A percentile compares a stretch with the other conserved stretches of the same genome.
These are phyloP conservation scores for Barnettozyma siamensis DNA, from an alignment of 805 yeast species.

Conservation along the genomic window DNA sequence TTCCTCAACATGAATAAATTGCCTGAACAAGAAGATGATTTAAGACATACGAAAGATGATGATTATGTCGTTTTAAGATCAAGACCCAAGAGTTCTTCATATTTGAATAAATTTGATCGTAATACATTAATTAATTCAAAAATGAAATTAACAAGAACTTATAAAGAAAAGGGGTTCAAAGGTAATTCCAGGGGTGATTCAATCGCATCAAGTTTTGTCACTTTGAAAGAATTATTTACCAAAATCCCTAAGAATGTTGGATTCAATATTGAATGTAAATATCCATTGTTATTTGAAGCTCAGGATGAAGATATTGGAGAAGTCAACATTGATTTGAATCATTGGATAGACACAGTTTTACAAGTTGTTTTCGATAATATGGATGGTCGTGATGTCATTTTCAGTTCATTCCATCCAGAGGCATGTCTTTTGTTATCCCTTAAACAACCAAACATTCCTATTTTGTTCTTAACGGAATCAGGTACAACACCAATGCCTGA, in stretches of 20 bases:
- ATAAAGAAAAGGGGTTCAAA: slow-evolving; percentile 78
- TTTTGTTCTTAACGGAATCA: slow-evolving; percentile 81
- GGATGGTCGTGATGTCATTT: slow-evolving; percentile 76
- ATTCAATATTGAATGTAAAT: slow-evolving; percentile 90
- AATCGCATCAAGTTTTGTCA: slow-evolving; percentile 88
- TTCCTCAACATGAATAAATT: slow-evolving; percentile 51
- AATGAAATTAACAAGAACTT: slow-evolving; percentile 84
- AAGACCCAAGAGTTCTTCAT: slow-evolving; percentile 25
- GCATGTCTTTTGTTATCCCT: slow-evolving; percentile 77
- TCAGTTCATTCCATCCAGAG: slow-evolving; percentile 94
- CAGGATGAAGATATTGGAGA: slow-evolving; percentile 85
- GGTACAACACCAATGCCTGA: slow-evolving; percentile 89
- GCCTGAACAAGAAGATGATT: slow-evolving; percentile 13
- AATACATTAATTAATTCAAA: slow-evolving; percentile 35
- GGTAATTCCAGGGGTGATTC: slow-evolving; percentile 90
- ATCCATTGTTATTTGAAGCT: slow-evolving; percentile 93
- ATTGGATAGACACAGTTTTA: slow-evolving; percentile 83
- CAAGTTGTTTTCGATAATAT: slow-evolving; percentile 73
- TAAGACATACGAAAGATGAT: slow-evolving; percentile 21
- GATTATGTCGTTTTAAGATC: slow-evolving; percentile 19
- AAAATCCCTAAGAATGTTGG: slow-evolving; percentile 82
- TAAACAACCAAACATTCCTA: slow-evolving; percentile 92
- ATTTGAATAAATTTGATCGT: slow-evolving; percentile 5
- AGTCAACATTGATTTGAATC: slow-evolving; percentile 74
- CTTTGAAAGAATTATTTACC: slow-evolving; percentile 75